Evolutionary conservation across 1,284 basidiomycete genomes (phyloP).

Genomic region (Tausonia pullulans): DNA sequence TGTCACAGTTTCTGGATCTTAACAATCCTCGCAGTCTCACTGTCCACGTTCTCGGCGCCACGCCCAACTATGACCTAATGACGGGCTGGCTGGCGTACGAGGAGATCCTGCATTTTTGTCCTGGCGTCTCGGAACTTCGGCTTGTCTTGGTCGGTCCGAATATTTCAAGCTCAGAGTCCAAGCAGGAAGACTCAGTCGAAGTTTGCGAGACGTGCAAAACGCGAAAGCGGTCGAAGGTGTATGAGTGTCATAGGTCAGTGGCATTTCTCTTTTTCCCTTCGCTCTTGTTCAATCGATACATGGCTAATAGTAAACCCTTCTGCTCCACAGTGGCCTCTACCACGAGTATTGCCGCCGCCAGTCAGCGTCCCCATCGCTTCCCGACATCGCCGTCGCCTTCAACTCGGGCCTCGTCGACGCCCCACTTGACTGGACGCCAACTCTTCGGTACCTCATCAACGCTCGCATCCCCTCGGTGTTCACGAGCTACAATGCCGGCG

Average conservation of each 20-base stretch:
- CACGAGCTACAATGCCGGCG: background rate
- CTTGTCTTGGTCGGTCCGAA: background rate
- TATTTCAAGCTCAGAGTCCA: background rate
- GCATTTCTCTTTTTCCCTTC: background rate
- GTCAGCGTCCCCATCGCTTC: background rate
- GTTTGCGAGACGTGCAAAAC: background rate
- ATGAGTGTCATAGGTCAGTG: background rate
- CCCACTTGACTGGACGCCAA: background rate
- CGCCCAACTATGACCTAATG: background rate
- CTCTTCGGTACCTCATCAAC: background rate
- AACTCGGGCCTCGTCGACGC: background rate
- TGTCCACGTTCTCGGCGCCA: background rate
- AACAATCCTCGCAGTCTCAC: background rate
- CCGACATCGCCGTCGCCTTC: slow-evolving; percentile 1
- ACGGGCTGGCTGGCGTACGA: background rate
- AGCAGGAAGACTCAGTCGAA: background rate
- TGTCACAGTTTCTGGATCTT: background rate
- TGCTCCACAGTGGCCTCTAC: background rate
- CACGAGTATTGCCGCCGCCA: background rate
- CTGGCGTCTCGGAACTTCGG: background rate
- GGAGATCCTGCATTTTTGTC: background rate
- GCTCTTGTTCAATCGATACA: too few species aligned
- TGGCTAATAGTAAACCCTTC: too few species aligned
- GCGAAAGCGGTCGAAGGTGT: background rate
- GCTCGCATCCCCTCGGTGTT: background rate